phyloP scores from a whole-genome alignment of 164 flowering plant species.

The Vitis cinerea region DNA sequence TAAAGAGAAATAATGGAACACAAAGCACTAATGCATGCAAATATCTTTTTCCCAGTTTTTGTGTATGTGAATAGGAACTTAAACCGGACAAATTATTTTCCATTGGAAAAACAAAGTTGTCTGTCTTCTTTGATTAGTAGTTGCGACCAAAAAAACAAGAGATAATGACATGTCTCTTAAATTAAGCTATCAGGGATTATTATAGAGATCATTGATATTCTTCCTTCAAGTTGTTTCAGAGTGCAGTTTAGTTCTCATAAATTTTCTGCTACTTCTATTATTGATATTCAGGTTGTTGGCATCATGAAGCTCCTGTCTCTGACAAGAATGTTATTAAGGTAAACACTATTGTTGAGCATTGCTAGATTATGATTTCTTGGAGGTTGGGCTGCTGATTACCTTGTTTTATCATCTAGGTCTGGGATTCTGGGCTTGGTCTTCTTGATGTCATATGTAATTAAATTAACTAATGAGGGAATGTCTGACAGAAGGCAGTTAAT shows the following conservation, averaged over 20 bases:
- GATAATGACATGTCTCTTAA: too few relatives aligned
- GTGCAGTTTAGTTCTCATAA: neutral
- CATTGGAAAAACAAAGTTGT: too few relatives aligned
- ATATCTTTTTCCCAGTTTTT: too few relatives aligned
- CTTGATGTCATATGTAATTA: neutral
- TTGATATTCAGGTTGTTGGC: constrained; percentile 31
- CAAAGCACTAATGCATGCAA: too few relatives aligned
- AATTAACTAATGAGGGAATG: neutral
- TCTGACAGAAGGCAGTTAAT: too few relatives aligned
- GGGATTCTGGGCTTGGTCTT: neutral
- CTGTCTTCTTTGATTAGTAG: too few relatives aligned
- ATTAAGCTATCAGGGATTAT: too few relatives aligned
- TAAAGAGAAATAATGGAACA: too few relatives aligned
- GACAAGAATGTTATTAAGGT: constrained; percentile 41
- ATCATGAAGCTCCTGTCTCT: constrained; percentile 13
- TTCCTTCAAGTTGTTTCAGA: neutral
- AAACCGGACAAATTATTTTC: too few relatives aligned
- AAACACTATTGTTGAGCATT: constrained; percentile 6
- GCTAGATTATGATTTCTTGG: neutral
- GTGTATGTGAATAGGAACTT: too few relatives aligned
- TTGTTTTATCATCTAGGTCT: neutral
- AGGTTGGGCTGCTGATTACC: neutral
- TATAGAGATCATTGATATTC: too few relatives aligned
- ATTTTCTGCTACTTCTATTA: constrained; percentile 1
- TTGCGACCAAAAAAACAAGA: too few relatives aligned